Evolutionary conservation across 2,329 filamentous ascomycete species (phyloP).

Genomic region (Endothia cerciana): DNA sequence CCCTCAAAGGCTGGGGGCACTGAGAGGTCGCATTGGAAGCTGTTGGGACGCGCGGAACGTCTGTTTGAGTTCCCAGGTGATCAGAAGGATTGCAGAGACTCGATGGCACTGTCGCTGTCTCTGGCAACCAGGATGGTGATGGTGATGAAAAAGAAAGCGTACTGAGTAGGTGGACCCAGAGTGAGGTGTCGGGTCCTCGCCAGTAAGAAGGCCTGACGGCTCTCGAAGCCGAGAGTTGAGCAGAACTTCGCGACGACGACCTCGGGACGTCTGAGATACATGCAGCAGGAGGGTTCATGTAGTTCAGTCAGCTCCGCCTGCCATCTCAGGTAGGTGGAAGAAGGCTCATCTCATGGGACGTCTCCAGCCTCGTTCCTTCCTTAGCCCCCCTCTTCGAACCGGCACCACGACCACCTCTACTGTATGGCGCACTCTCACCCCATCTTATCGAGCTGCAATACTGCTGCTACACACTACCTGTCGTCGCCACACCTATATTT

Average conservation of each 20-base stretch:
- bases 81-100: neutral
- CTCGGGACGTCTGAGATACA: neutral
- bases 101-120: neutral
- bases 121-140: neutral
- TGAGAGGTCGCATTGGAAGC: neutral
- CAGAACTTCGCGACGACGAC: neutral
- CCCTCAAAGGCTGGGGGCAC: neutral
- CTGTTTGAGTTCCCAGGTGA: neutral
- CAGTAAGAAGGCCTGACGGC: neutral
- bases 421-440: neutral
- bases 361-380: constrained; percentile 12
- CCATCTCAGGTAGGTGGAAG: constrained; percentile 8
- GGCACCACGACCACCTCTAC: too few species aligned
- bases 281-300: neutral
- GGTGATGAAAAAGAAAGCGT: neutral
- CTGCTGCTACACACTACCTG: too few species aligned
- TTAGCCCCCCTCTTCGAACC: neutral
- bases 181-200: neutral
- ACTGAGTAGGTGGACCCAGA: neutral
- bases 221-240: constrained; percentile 3
- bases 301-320: constrained; percentile 17
- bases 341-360: neutral
- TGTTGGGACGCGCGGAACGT: neutral
- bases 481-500: neutral
- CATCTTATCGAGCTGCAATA: neutral